phyloP scores from a whole-genome alignment of 495 filamentous ascomycete genomes.

The Bacidia gigantensis region DNA sequence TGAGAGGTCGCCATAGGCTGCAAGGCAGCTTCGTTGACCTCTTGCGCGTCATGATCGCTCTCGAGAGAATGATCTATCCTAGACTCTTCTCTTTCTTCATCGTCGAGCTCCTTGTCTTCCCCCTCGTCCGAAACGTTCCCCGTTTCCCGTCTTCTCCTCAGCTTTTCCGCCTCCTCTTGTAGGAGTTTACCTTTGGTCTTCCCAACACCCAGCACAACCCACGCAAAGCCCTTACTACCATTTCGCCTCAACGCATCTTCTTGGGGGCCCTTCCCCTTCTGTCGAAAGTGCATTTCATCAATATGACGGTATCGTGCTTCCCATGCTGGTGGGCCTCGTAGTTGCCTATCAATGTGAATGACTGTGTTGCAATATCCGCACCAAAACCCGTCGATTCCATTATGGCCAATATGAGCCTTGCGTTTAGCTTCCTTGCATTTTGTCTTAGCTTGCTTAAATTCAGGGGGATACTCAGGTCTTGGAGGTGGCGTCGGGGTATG shows the following conservation, averaged over 20 bases:
- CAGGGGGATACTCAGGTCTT: no score
- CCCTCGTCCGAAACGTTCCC: background rate
- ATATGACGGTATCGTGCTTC: constrained; percentile 81
- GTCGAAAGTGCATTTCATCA: constrained; percentile 55
- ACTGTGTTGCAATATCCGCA: constrained; percentile 69
- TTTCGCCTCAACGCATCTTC: background rate
- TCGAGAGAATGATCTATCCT: no score
- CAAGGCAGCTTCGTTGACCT: no score
- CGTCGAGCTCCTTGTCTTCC: background rate
- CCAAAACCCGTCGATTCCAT: constrained; percentile 63
- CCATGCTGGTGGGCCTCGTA: constrained; percentile 42
- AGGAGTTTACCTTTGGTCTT: background rate
- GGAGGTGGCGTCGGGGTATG: no score
- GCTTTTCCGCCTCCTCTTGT: background rate
- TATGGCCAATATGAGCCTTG: constrained; percentile 53
- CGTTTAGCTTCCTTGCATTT: constrained; percentile 29
- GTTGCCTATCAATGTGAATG: constrained; percentile 35
- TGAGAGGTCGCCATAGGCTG: no score
- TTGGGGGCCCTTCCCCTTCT: constrained; percentile 19
- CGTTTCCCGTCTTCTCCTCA: background rate
- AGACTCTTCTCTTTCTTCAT: background rate
- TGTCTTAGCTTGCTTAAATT: constrained; percentile 35
- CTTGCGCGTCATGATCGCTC: no score
- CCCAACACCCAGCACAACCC: background rate
- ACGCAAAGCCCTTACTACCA: background rate